phyloP scores from a whole-genome alignment of 108 stramenopile species.

The Nannochloropsis granulata region DNA sequence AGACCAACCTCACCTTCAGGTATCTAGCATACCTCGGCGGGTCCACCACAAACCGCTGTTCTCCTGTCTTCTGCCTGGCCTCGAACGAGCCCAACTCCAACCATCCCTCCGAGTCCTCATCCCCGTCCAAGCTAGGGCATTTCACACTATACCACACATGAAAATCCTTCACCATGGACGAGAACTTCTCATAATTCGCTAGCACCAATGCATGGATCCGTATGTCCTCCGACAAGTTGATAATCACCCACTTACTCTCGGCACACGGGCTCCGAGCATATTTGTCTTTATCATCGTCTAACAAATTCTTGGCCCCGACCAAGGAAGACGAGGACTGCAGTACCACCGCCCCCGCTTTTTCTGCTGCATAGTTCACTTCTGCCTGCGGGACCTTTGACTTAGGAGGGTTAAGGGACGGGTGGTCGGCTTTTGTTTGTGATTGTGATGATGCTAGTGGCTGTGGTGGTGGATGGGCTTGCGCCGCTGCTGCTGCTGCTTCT shows the following conservation, averaged over 20 bases:
- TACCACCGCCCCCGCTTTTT: not conserved
- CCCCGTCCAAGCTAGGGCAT: not conserved
- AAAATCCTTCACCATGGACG: not conserved
- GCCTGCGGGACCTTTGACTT: not conserved
- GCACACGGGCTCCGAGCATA: not conserved
- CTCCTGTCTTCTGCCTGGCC: not conserved
- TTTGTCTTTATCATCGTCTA: not conserved
- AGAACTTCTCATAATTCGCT: not conserved
- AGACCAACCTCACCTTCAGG: not conserved
- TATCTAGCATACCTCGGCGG: not conserved
- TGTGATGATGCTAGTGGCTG: not conserved
- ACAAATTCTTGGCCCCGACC: not conserved
- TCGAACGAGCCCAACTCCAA: not conserved
- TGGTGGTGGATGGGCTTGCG: not conserved
- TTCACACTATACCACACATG: not conserved
- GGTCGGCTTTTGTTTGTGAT: not conserved
- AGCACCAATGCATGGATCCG: not conserved
- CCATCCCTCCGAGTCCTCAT: not conserved
- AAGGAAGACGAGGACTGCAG: not conserved
- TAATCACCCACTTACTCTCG: not conserved
- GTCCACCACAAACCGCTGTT: not conserved
- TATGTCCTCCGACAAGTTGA: not conserved
- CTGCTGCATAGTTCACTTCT: not conserved
- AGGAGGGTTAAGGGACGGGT: not conserved
- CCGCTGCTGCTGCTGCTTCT: not conserved